Conservation (phyloP, 352 stramenopile species). For the Saprolegnia parasitica region DNA sequence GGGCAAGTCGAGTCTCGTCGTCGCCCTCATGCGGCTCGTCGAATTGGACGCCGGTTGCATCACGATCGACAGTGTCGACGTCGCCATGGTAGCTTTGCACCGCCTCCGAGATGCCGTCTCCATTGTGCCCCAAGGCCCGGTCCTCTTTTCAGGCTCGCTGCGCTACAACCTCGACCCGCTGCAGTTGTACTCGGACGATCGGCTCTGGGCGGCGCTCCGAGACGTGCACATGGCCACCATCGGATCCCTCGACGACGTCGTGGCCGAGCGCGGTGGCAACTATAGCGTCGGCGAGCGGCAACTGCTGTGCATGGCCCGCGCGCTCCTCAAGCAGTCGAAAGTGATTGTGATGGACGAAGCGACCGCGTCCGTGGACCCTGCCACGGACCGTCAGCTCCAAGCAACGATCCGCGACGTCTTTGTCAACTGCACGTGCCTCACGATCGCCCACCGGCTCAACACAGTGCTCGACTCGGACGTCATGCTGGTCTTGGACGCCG, state of each 20-base stretch:
- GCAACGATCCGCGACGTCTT: slow-evolving; percentile 80
- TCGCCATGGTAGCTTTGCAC: slow-evolving; percentile 48
- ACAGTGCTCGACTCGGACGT: slow-evolving; percentile 88
- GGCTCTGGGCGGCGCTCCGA: slow-evolving; percentile 83
- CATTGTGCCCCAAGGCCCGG: slow-evolving; percentile 80
- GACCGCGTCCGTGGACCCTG: slow-evolving; percentile 38
- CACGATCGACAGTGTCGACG: slow-evolving; percentile 65
- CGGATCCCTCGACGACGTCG: slow-evolving; percentile 71
- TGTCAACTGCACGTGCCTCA: slow-evolving; percentile 79
- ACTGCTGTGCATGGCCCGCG: slow-evolving; percentile 35
- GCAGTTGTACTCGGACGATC: slow-evolving; percentile 58
- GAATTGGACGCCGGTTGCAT: slow-evolving; percentile 68
- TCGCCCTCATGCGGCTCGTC: slow-evolving; percentile 65
- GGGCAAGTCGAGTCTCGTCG: slow-evolving; percentile 62
- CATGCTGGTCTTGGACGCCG: slow-evolving; percentile 84
- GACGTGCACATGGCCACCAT: slow-evolving; percentile 64
- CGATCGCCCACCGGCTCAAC: slow-evolving; percentile 90
- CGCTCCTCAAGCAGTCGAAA: slow-evolving; percentile 35
- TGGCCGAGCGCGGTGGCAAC: slow-evolving; percentile 26
- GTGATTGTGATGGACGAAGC: slow-evolving; percentile 45
- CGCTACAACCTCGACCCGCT: slow-evolving; percentile 72
- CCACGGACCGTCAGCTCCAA: slow-evolving; percentile 48
- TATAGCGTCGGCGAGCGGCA: slow-evolving; percentile 34
- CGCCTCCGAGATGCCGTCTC: slow-evolving; percentile 56
- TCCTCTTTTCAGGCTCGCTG: slow-evolving; percentile 84